A percentile compares a stretch with the other conserved stretches of the same genome.
phyloP scores from a whole-genome alignment of 805 yeast genomes.

The Novakomyces olei region DNA sequence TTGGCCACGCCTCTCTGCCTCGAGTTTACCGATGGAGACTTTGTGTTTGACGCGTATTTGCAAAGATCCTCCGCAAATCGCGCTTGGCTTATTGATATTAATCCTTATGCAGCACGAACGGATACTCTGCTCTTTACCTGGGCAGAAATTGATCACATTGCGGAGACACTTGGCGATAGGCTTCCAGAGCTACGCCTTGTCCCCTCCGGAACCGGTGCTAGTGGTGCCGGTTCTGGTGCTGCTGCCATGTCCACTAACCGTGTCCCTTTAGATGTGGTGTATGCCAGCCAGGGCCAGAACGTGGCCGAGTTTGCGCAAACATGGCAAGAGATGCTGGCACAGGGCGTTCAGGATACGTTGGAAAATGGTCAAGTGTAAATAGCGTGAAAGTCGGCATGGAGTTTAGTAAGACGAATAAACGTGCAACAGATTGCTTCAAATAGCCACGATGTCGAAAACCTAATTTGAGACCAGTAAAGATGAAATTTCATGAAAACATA shows the following conservation, averaged over 20 bases:
- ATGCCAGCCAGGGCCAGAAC: constrained; percentile 37
- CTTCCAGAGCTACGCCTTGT: constrained; percentile 34
- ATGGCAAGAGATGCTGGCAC: constrained; percentile 26
- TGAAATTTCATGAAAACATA: too few species aligned
- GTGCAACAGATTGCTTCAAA: too few species aligned
- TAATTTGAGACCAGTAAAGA: too few species aligned
- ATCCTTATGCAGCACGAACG: constrained; percentile 55
- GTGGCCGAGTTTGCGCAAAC: constrained; percentile 46
- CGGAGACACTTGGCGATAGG: constrained; percentile 14
- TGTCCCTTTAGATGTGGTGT: constrained; percentile 78
- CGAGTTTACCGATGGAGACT: constrained; percentile 24
- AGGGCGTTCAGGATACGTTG: too few species aligned
- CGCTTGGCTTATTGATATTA: constrained; percentile 55
- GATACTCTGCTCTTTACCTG: constrained; percentile 65
- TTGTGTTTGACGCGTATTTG: constrained; percentile 61
- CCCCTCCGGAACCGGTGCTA: constrained; percentile 36
- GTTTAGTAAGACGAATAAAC: too few species aligned
- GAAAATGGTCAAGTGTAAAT: too few species aligned
- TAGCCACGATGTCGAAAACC: too few species aligned
- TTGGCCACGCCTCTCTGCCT: constrained; percentile 40
- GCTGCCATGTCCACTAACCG: constrained; percentile 77
- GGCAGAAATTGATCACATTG: constrained; percentile 42
- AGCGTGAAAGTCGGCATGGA: too few species aligned
- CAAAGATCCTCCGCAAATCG: constrained; percentile 51
- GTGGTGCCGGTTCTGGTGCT: constrained; percentile 44